Base-by-base conservation (phyloP, 495 filamentous ascomycete species). In the Hypoxylon perforatum region DNA sequence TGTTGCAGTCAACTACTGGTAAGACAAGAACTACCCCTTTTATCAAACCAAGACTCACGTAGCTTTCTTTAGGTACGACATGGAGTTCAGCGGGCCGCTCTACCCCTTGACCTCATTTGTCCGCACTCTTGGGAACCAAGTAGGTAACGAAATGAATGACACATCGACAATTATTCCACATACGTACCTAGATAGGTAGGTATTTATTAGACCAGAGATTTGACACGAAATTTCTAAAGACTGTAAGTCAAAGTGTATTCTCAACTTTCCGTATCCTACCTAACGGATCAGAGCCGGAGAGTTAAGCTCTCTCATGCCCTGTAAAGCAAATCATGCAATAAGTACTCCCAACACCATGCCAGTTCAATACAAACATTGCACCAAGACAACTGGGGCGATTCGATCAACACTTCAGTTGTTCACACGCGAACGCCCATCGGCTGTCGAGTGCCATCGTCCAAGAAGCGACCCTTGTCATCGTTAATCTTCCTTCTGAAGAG, bases 401-500 rank as follows among this genome's bases (percentile, higher is more conserved):
- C 10, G 35, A 38, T 11, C 39, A 42, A 17, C 14, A 6, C 39
- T 28, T 57, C 36, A 75, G 17, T 73, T 54, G 50, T 73, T 75
- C 4, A 58, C 48, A 61, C 61, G n/a, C n/a, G 70, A 14, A 61
- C 53, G 10, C 67, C 76, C 17, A 78, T 25, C 17, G 76, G 73
- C 46, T 58, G 54, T 47, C 74, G 70, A 36, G 46, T 55, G 18
- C 62, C 55, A 55, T 77, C 76, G 10, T 74, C 75, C 65, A 80
- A 48, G 63, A 87, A 87, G n/a, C 86, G 58, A 17, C 63, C 61
- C 73, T 84, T 86, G 59, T 99, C 95, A 63, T 94, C 91, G 14
- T 82, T 86, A 35, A 97, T 82, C 79, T 97, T 97, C 68, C 87
- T 85, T 71, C 88, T 89, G 77, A 97, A 96, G 67, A 96, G 70